These are phyloP conservation scores for Andrographis paniculata DNA, from an alignment of 305 asterid genomes.

Conservation along the genomic window DNA sequence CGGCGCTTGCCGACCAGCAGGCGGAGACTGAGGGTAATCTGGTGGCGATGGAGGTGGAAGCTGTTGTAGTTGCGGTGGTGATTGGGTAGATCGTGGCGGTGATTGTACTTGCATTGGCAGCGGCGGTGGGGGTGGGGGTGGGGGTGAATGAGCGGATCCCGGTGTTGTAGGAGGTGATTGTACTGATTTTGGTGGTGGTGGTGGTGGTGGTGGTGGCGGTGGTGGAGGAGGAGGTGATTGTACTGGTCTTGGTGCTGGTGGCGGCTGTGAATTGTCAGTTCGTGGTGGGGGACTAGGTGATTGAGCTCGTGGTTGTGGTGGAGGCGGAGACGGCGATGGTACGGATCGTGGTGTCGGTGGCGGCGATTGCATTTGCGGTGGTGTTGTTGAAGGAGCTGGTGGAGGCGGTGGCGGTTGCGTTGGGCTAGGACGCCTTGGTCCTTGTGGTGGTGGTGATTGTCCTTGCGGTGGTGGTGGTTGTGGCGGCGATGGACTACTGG, in stretches of 20 bases:
- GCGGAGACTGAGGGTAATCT: background rate
- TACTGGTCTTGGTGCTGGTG: conserved; percentile 1
- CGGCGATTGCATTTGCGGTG: conserved; percentile 12
- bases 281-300: conserved; percentile 11
- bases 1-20: too few relatives aligned
- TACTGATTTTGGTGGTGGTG: conserved; percentile 15
- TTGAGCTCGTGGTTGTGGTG: conserved; percentile 7
- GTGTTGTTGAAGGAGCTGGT: conserved; percentile 16
- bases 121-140: too few relatives aligned
- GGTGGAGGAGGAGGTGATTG: background rate
- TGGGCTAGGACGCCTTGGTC: background rate
- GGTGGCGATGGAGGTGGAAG: too few relatives aligned
- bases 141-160: too few relatives aligned
- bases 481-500: too few relatives aligned
- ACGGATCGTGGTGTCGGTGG: conserved; percentile 5
- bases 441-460: conserved; percentile 19
- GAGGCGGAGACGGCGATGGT: background rate
- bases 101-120: too few relatives aligned
- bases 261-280: conserved; percentile 5
- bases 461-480: too few relatives aligned
- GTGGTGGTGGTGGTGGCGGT: background rate
- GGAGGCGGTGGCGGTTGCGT: background rate
- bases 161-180: too few relatives aligned
- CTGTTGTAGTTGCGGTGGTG: too few relatives aligned
- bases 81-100: too few relatives aligned